Evolutionary conservation across 257 asterid genomes (phyloP), one percentile per base, ranked within the genome.

Genomic region (Plantago ovata): DNA sequence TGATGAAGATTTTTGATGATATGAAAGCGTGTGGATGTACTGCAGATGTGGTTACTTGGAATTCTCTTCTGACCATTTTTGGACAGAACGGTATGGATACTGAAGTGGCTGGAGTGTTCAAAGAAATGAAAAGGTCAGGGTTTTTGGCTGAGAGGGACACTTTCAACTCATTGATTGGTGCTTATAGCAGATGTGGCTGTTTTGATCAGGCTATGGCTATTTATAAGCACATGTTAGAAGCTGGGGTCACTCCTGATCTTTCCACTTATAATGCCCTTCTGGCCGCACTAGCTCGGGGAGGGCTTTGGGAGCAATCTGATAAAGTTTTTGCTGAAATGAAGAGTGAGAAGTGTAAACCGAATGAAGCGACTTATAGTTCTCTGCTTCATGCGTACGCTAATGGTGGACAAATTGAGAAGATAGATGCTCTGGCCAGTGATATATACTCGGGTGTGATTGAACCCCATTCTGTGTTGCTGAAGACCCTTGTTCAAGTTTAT

Each of bases 31-130:
- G 74, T 70, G 94, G 95, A 47, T 92, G 88, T 75, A 83, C 69
- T 18, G 88, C 95, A 0, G 98, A 91, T 62, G 79, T 92, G 24
- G 95, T 92, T 40, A 92, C 98, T 19, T 92, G 98, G 98, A 92
- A 92, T 65, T 85, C 98, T 0, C 96, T 92, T 20, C 69, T 92
- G 55, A 93, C 98, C 0, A 96, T 92, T 66, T 92, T 92, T 75
- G 98, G 98, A 65, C 95, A 79, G 77, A 91, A 83, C 13, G 95
- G 89, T 51, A 81, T 87, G 98, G 89, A 87, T 72, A 72, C 83
- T 0, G 95, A 92, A 70, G 94, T 92, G 2, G 83, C 90, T 1
- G 98, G 96, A 14, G 96, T 92, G 64, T 88, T 92, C 71, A 79
- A 56, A 60, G 98, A 91, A 56, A 87, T 91, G 98, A 91, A 91